A percentile compares a stretch with the other conserved stretches of the same genome.
Conservation (phyloP, 2,329 filamentous ascomycete species). For the Orbilia brochopaga region DNA sequence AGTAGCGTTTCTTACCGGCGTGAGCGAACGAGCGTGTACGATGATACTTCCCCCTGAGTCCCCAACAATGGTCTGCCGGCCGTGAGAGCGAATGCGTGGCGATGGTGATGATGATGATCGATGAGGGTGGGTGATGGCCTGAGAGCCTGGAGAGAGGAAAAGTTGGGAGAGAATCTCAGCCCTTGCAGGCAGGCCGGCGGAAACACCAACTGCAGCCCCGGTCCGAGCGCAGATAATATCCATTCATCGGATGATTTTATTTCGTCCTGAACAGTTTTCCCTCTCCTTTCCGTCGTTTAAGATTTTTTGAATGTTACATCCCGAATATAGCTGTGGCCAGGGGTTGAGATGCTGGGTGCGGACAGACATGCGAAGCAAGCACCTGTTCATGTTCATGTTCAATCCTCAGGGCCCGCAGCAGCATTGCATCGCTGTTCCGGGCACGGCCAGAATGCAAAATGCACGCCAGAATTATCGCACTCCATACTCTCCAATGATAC, state of each 20-base stretch:
- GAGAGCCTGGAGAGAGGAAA: not conserved
- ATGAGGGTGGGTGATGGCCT: not conserved
- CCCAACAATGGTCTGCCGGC: not conserved
- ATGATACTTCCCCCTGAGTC: too few species aligned
- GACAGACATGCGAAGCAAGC: too few species aligned
- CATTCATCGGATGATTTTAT: too few species aligned
- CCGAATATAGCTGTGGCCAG: not conserved
- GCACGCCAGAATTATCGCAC: too few species aligned
- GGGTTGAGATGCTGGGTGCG: too few species aligned
- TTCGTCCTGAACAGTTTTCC: too few species aligned
- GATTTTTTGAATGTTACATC: not conserved
- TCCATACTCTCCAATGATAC: too few species aligned
- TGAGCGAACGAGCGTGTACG: not conserved
- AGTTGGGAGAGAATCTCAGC: not conserved
- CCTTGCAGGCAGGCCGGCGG: not conserved
- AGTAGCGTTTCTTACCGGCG: not conserved
- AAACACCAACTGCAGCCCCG: not conserved
- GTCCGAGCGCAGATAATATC: not conserved
- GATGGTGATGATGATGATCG: not conserved
- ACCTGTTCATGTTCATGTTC: too few species aligned
- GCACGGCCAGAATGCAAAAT: constrained; percentile 4
- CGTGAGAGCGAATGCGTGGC: not conserved
- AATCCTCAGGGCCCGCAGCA: constrained; percentile 5
- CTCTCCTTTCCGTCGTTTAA: too few species aligned
- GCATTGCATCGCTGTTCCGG: constrained; percentile 16